Base-by-base conservation (phyloP, 306 rosid genomes). In the Abrus pulchellus region DNA sequence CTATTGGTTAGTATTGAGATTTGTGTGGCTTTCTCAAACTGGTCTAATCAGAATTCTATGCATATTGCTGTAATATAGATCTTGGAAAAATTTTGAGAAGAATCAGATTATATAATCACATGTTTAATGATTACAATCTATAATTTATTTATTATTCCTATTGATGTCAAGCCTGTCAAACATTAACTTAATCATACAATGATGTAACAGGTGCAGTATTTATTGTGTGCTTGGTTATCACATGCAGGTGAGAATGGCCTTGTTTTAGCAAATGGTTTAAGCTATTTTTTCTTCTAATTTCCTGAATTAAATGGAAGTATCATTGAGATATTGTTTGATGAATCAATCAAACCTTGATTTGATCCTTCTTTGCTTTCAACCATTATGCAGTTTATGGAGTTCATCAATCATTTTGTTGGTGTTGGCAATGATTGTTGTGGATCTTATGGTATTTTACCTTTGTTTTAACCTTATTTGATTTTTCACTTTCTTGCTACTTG, bases 321-420 rank as follows among this genome's bases (percentile, higher is more conserved):
- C 30, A 14, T 65, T 6, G 34, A 47, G 47, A 62, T 68, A 68
- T 53, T 69, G 7, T 77, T 62, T 85, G 34, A 52, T 49, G 76
- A 77, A 74, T 50, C 64, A 69, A 50, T 74, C 61, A 63, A 64
- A 69, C 45, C 65, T 76, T 84, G 68, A 45, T 77, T 68, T 70
- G 61, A 79, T 64, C 67, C 29, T 44, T 71, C 45, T 75, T 80
- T 73, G 28, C 13, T 82, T 85, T 91, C 43, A 74, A 68, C 47
- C 13, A 81, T 28, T 30, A 60, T 90, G 86, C 83, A 95, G 98
- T 85, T 88, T 95, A 10, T 95, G 99, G 98, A 91, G 91, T 73
- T 95, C 99, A 66, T 93, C 93, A 77, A 95, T 95, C 84, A 93
- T 95, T 85, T 87, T 95, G 81, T 78, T 95, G 88, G 97, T 93